Evolutionary conservation across 148 eudicot genomes (phyloP).

Genomic region (Rhododendron molle): DNA sequence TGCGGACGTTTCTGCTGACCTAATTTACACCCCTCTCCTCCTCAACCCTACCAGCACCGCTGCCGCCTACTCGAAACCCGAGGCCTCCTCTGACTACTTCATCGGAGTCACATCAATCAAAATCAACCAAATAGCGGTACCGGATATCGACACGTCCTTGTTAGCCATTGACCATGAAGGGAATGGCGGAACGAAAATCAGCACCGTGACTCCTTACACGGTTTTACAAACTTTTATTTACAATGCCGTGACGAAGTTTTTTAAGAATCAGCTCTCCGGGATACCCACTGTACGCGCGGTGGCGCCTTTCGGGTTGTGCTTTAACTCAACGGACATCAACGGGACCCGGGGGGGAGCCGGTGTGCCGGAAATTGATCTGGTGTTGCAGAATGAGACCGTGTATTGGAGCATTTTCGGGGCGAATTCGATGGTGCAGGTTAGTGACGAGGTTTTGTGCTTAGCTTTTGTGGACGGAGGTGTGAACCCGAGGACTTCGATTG

Average conservation of each 20-base stretch:
- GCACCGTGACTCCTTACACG: constrained; percentile 44
- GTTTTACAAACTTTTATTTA: constrained; percentile 30
- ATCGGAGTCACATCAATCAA: constrained; percentile 29
- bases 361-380: constrained; percentile 40
- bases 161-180: constrained; percentile 22
- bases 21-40: constrained; percentile 48
- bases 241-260: constrained; percentile 16
- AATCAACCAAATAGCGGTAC: constrained; percentile 20
- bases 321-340: background rate
- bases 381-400: constrained; percentile 29
- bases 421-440: constrained; percentile 45
- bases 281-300: constrained; percentile 19
- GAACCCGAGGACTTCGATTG: constrained; percentile 23
- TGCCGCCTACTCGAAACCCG: background rate
- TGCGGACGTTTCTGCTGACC: constrained; percentile 21
- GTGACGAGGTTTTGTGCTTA: constrained; percentile 22
- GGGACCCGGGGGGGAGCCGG: constrained; percentile 22
- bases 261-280: constrained; percentile 9
- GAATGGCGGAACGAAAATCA: constrained; percentile 42
- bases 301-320: constrained; percentile 41
- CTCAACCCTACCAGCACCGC: constrained; percentile 19
- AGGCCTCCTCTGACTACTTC: constrained; percentile 31
- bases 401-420: constrained; percentile 39
- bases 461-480: constrained; percentile 52
- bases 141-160: constrained; percentile 21